A percentile compares a stretch with the other conserved stretches of the same genome.
Conservation (phyloP, 2,329 filamentous ascomycete genomes). For the Alternaria hordeiaustralica region DNA sequence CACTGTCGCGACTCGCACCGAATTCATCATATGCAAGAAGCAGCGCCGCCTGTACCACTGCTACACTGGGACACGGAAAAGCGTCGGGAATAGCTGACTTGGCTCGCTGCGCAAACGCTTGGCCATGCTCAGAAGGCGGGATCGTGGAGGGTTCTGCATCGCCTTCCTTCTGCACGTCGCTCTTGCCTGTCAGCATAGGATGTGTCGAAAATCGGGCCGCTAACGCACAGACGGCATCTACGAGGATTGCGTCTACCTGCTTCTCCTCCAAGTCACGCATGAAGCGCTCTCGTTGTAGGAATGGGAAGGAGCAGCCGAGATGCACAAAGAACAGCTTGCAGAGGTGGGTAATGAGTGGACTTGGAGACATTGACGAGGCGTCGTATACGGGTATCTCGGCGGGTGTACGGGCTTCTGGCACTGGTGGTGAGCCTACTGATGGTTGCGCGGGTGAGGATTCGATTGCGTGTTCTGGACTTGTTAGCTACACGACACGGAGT, state of each 20-base stretch:
- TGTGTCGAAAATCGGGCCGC: conserved; percentile 78
- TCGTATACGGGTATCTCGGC: conserved; percentile 73
- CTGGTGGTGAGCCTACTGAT: conserved; percentile 35
- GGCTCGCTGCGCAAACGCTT: conserved; percentile 79
- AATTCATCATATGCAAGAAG: conserved; percentile 90
- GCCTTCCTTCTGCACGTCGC: conserved; percentile 53
- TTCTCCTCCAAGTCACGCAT: conserved; percentile 80
- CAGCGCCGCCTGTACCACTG: conserved; percentile 82
- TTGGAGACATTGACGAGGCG: conserved; percentile 72
- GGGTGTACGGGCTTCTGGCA: conserved; percentile 51
- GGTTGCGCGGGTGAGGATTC: conserved; percentile 46
- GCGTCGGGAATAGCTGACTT: conserved; percentile 84
- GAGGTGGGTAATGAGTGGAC: conserved; percentile 76
- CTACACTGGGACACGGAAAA: conserved; percentile 81
- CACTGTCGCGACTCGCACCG: conserved; percentile 85
- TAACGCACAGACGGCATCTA: conserved; percentile 84
- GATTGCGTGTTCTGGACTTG: conserved; percentile 25
- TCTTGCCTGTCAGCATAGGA: conserved; percentile 59
- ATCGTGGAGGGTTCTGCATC: conserved; percentile 28
- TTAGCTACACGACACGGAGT: conserved; percentile 4
- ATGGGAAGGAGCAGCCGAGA: conserved; percentile 85
- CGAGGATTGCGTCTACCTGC: conserved; percentile 80
- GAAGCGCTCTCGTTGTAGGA: conserved; percentile 75
- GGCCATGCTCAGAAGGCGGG: conserved; percentile 70
- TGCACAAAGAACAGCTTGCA: conserved; percentile 82